These are phyloP conservation scores for Wickerhamomyces queroliae DNA, from an alignment of 805 yeast genomes.

Conservation along the genomic window DNA sequence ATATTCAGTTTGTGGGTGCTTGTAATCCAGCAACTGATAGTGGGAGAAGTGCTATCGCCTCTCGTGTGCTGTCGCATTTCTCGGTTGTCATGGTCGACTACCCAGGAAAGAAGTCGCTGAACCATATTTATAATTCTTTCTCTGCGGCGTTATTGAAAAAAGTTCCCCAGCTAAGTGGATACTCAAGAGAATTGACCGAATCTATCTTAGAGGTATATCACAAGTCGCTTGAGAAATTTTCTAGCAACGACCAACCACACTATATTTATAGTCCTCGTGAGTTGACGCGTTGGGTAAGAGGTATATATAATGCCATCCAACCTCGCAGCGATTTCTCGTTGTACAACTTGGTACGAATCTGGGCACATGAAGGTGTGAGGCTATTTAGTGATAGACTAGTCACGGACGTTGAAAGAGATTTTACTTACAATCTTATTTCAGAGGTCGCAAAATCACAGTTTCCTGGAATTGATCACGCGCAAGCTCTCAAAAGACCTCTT, in stretches of 20 bases:
- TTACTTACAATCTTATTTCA: slow-evolving; percentile 39
- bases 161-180: slow-evolving; percentile 57
- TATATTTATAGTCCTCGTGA: slow-evolving; percentile 88
- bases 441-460: slow-evolving; percentile 34
- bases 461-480: slow-evolving; percentile 34
- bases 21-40: slow-evolving; percentile 86
- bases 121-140: slow-evolving; percentile 62
- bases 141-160: slow-evolving; percentile 48
- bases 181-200: slow-evolving; percentile 41
- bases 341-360: slow-evolving; percentile 48
- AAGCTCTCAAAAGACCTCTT: slow-evolving; percentile 43
- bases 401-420: slow-evolving; percentile 34
- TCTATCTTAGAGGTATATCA: slow-evolving; percentile 66
- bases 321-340: slow-evolving; percentile 31
- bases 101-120: slow-evolving; percentile 59
- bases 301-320: slow-evolving; percentile 52
- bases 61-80: slow-evolving; percentile 62
- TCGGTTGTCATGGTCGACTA: slow-evolving; percentile 70
- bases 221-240: slow-evolving; percentile 35
- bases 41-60: slow-evolving; percentile 56
- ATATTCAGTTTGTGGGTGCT: slow-evolving; percentile 87
- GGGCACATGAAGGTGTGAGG: slow-evolving; percentile 80
- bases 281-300: slow-evolving; percentile 79
- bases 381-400: slow-evolving; percentile 72
- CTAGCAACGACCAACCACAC: slow-evolving; percentile 38